A percentile compares a stretch with the other conserved stretches of the same genome.
Conservation (phyloP, 306 rosid species). For the Quercus glauca region DNA sequence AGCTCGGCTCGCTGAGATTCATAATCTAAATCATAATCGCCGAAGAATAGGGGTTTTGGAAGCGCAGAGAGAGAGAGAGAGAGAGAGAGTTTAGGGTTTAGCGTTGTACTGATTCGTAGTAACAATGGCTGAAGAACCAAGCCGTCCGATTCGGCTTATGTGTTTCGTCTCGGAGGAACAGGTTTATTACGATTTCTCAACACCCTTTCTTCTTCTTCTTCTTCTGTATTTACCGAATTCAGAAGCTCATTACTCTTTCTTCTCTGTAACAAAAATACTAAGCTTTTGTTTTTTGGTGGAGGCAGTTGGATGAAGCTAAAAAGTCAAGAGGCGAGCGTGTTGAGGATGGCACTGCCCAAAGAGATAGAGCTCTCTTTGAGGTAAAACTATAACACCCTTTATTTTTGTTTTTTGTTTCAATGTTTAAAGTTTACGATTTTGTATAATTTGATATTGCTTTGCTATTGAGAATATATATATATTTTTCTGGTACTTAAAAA, state of each 20-base stretch:
- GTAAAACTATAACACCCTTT: conserved; percentile 24
- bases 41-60: not conserved
- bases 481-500: not conserved
- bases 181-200: conserved; percentile 34
- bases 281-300: not conserved
- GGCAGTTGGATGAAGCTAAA: conserved; percentile 74
- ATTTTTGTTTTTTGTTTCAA: not conserved
- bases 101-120: not conserved
- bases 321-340: conserved; percentile 76
- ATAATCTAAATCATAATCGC: not conserved
- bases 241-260: not conserved
- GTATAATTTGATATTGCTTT: not conserved
- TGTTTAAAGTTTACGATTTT: not conserved
- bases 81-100: not conserved
- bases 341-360: conserved; percentile 88
- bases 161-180: conserved; percentile 87
- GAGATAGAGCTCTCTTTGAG: conserved; percentile 90
- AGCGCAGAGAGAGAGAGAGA: not conserved
- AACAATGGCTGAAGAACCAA: conserved; percentile 65
- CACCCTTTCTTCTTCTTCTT: not conserved
- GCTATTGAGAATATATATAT: too few species aligned
- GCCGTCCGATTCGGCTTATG: conserved; percentile 64
- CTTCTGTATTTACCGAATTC: not conserved
- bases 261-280: too few species aligned
- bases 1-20: not conserved